Conservation (phyloP, 73 alveolate species). For the Paramecium sonneborni region DNA sequence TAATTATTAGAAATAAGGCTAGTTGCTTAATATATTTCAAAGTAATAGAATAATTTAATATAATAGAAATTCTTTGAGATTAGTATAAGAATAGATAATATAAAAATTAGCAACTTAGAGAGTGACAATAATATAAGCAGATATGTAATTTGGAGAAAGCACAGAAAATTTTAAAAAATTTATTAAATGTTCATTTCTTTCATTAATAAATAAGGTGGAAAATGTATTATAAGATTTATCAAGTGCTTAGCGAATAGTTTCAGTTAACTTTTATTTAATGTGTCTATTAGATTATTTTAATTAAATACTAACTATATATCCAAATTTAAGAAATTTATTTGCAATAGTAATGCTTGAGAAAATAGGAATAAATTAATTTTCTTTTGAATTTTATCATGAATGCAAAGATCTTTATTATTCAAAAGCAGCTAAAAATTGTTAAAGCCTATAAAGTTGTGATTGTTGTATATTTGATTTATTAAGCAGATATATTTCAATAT, state of each 20-base stretch:
- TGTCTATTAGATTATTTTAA: not conserved
- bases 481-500: conserved; percentile 1
- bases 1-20: not conserved
- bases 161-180: not conserved
- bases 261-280: not conserved
- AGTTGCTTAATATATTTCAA: not conserved
- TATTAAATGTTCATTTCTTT: not conserved
- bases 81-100: not conserved
- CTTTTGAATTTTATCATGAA: not conserved
- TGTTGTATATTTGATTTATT: conserved; percentile 10
- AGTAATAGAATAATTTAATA: not conserved
- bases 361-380: not conserved
- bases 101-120: not conserved
- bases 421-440: not conserved
- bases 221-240: not conserved
- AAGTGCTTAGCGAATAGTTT: not conserved
- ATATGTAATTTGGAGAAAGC: not conserved
- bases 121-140: not conserved
- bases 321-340: not conserved
- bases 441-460: not conserved
- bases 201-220: not conserved
- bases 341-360: not conserved
- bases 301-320: not conserved
- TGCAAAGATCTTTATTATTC: conserved; percentile 3
- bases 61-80: not conserved